Conservation (phyloP, 768 basidiomycete genomes). For the Phallus indusiatus region DNA sequence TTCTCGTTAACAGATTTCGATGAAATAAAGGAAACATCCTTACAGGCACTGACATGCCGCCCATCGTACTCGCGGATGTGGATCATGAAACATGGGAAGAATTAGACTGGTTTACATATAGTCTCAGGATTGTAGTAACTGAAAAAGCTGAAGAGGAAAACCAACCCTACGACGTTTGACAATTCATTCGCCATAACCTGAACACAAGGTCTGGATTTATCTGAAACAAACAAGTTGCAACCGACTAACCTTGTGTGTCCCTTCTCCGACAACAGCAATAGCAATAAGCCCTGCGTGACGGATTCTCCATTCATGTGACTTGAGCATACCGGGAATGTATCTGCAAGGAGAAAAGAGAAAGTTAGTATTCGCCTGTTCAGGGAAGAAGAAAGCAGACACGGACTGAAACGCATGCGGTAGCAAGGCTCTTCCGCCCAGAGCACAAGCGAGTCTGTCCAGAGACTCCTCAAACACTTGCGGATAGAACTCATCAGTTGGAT, state of each 20-base stretch:
- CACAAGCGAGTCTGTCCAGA: constrained; percentile 72
- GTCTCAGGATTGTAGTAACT: background rate
- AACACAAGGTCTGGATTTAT: background rate
- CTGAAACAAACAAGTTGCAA: background rate
- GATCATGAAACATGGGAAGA: constrained; percentile 65
- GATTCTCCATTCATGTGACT: constrained; percentile 73
- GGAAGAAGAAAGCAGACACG: background rate
- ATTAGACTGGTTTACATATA: constrained; percentile 44
- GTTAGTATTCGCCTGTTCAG: background rate
- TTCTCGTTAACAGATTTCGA: constrained; percentile 11
- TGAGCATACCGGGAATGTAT: constrained; percentile 75
- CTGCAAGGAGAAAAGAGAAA: background rate
- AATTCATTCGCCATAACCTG: constrained; percentile 76
- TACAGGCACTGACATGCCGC: constrained; percentile 84
- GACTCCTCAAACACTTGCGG: constrained; percentile 77
- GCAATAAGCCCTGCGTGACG: constrained; percentile 84
- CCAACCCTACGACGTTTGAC: constrained; percentile 73
- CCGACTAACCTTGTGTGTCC: constrained; percentile 52
- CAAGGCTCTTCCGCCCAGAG: constrained; percentile 65
- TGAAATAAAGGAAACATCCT: constrained; percentile 20
- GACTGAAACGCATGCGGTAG: constrained; percentile 64
- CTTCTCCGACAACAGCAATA: constrained; percentile 78
- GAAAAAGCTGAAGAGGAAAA: background rate
- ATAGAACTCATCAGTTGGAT: constrained; percentile 48
- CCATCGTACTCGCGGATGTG: constrained; percentile 62